phyloP scores from a whole-genome alignment of 345 rosid species.

The thale cress (Arabidopsis thaliana) region DNA sequence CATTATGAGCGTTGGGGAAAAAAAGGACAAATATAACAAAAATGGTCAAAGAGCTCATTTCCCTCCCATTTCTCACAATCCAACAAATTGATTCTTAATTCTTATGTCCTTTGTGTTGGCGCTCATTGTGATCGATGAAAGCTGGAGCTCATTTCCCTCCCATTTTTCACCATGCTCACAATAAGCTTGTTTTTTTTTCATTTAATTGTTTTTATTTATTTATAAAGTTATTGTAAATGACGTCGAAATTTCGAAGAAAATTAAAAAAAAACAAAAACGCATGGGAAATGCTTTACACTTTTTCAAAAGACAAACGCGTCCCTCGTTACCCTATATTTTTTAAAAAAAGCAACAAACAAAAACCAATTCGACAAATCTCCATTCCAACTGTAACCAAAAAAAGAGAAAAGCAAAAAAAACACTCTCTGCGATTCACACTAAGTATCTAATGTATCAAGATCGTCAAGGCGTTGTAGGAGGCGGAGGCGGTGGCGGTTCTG shows the following conservation, averaged over 20 bases:
- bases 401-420: neutral
- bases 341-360: neutral
- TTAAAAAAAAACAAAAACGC: neutral
- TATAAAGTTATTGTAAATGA: neutral
- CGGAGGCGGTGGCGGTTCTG: constrained; percentile 53
- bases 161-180: too few species aligned
- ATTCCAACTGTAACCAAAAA: constrained; percentile 9
- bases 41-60: neutral
- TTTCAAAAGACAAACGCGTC: constrained; percentile 33
- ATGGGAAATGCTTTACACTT: constrained; percentile 13
- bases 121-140: neutral
- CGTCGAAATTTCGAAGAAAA: constrained; percentile 12
- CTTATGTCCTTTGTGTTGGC: constrained; percentile 6
- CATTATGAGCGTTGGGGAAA: constrained; percentile 10
- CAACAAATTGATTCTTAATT: neutral
- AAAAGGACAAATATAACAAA: neutral
- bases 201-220: neutral
- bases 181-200: too few species aligned
- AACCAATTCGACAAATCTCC: constrained; percentile 1
- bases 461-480: constrained; percentile 49
- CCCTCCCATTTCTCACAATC: constrained; percentile 2
- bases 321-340: constrained; percentile 15
- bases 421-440: constrained; percentile 9
- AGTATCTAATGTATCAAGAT: constrained; percentile 40
- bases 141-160: too few species aligned